phyloP scores from a whole-genome alignment of 2,329 filamentous ascomycete species.

The Fusarium chaquense region DNA sequence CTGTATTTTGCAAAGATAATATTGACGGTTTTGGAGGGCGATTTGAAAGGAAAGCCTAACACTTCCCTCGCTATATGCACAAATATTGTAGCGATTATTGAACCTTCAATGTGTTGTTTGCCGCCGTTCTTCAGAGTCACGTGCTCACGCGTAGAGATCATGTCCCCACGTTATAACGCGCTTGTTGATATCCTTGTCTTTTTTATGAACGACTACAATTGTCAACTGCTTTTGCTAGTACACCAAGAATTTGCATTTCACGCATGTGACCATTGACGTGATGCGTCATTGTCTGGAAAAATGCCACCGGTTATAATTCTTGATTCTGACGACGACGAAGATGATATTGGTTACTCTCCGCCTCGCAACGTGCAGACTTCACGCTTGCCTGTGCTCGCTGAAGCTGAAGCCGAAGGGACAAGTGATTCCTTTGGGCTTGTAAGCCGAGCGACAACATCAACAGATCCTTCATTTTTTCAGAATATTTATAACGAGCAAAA shows the following conservation, averaged over 20 bases:
- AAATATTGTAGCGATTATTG: too few species aligned
- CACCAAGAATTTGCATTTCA: not conserved
- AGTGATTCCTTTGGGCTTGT: conserved; percentile 43
- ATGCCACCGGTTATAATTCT: conserved; percentile 52
- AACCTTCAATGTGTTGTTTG: not conserved
- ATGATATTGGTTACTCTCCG: conserved; percentile 46
- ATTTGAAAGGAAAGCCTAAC: too few species aligned
- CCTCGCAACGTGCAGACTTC: conserved; percentile 23
- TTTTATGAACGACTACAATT: conserved; percentile 17
- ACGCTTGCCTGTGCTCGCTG: not conserved
- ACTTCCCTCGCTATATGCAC: too few species aligned
- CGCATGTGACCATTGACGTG: conserved; percentile 4
- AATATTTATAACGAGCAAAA: conserved; percentile 62
- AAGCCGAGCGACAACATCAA: conserved; percentile 56
- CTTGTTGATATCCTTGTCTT: conserved; percentile 5
- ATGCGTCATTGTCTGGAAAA: conserved; percentile 17
- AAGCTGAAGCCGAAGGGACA: conserved; percentile 3
- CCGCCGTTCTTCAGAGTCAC: conserved; percentile 10
- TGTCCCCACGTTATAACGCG: conserved; percentile 35
- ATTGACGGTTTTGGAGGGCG: too few species aligned
- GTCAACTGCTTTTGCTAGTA: conserved; percentile 4
- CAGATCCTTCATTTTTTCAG: conserved; percentile 62
- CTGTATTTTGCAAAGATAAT: too few species aligned
- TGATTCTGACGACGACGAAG: conserved; percentile 57
- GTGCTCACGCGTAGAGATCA: conserved; percentile 38